These are phyloP conservation scores for Rheum nobile DNA, from an alignment of 148 eudicot species.

Conservation along the genomic window DNA sequence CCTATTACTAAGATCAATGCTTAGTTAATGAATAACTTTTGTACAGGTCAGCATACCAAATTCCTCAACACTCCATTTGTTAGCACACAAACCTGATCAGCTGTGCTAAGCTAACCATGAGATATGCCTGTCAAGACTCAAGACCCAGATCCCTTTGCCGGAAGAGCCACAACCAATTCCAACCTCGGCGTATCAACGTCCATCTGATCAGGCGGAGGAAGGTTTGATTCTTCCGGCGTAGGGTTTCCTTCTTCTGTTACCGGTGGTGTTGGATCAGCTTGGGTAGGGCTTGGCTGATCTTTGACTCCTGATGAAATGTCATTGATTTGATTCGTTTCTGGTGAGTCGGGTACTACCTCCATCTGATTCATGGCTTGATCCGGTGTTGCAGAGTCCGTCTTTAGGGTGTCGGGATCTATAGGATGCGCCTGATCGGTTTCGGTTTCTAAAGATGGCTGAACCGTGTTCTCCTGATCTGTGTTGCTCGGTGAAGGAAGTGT, in stretches of 20 bases:
- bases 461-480: slow-evolving; percentile 12
- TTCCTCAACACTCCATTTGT: too few species aligned
- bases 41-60: not conserved
- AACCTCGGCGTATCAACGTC: not conserved
- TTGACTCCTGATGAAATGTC: not conserved
- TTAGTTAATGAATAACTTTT: not conserved
- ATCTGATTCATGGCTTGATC: slow-evolving; percentile 6
- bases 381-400: not conserved
- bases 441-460: not conserved
- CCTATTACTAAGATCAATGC: too few species aligned
- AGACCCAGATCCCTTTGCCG: not conserved
- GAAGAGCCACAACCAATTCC: slow-evolving; percentile 7
- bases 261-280: not conserved
- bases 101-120: not conserved
- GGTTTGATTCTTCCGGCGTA: not conserved
- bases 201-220: not conserved
- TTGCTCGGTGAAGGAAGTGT: slow-evolving; percentile 9
- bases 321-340: not conserved
- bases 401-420: not conserved
- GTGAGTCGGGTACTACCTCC: slow-evolving; percentile 3
- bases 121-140: not conserved
- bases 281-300: not conserved
- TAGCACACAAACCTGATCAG: not conserved
- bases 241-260: not conserved
- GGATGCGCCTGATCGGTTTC: not conserved